Evolutionary conservation across 345 rosid genomes (phyloP).

Genomic region (Pistacia vera): DNA sequence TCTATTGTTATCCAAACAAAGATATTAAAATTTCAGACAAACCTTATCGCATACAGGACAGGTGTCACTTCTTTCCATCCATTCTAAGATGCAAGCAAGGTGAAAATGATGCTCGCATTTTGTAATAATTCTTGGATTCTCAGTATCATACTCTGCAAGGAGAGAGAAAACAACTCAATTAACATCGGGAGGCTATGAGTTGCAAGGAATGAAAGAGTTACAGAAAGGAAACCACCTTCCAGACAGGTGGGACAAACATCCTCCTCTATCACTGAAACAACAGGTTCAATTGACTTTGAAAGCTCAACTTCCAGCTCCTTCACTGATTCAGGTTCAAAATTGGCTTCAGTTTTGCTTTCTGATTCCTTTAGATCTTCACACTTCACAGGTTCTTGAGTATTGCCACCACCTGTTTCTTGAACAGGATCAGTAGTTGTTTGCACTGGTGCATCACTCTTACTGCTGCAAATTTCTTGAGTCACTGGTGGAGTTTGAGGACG

Average conservation of each 20-base stretch:
- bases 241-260: conserved; percentile 92
- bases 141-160: conserved; percentile 80
- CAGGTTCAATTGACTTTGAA: conserved; percentile 46
- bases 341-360: conserved; percentile 44
- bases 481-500: conserved; percentile 48
- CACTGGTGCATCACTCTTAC: conserved; percentile 43
- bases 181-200: not conserved
- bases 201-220: not conserved
- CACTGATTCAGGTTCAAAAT: conserved; percentile 50
- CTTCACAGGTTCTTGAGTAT: conserved; percentile 45
- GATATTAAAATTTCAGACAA: conserved; percentile 18
- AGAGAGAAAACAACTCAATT: conserved; percentile 8
- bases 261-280: conserved; percentile 53
- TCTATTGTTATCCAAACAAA: not conserved
- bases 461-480: conserved; percentile 41
- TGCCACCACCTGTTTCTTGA: conserved; percentile 47
- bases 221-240: conserved; percentile 60
- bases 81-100: conserved; percentile 94
- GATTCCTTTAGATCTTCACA: conserved; percentile 52
- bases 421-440: conserved; percentile 46
- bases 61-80: conserved; percentile 98
- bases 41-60: conserved; percentile 97
- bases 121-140: conserved; percentile 81
- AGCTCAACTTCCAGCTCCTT: conserved; percentile 62
- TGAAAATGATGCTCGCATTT: conserved; percentile 98